Conservation (phyloP, 2,329 filamentous ascomycete genomes). For the Penicillium sp. region DNA sequence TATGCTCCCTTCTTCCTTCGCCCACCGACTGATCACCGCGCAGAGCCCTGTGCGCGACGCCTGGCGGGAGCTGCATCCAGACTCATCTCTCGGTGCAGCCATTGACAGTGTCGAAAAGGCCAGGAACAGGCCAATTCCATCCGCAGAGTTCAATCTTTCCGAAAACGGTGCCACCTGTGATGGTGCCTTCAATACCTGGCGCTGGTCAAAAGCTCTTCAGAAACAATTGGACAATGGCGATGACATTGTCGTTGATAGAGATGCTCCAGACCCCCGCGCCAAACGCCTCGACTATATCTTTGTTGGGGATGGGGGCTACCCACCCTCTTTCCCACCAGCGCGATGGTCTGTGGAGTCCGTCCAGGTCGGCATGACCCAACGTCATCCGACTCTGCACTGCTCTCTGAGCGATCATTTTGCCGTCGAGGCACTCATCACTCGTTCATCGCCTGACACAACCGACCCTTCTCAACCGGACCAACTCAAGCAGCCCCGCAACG, state of each 20-base stretch:
- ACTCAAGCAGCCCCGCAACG: conserved; percentile 3
- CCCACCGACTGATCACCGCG: conserved; percentile 73
- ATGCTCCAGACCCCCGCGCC: conserved; percentile 64
- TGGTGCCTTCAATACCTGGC: conserved; percentile 83
- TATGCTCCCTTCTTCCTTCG: conserved; percentile 81
- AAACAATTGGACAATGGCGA: conserved; percentile 61
- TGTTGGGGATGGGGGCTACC: conserved; percentile 52
- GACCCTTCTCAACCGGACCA: conserved; percentile 1
- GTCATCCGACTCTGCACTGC: conserved; percentile 73
- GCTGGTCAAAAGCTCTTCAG: conserved; percentile 69
- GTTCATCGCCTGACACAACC: conserved; percentile 23
- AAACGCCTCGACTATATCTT: conserved; percentile 96
- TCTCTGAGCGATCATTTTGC: conserved; percentile 94
- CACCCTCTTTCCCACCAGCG: conserved; percentile 26
- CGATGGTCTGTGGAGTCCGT: conserved; percentile 66
- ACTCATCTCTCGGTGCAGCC: conserved; percentile 72
- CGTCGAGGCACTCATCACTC: conserved; percentile 68
- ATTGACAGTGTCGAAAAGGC: conserved; percentile 61
- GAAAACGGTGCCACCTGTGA: conserved; percentile 87
- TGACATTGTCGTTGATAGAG: conserved; percentile 58
- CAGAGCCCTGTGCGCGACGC: conserved; percentile 73
- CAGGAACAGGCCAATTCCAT: conserved; percentile 62
- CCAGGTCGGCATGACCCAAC: conserved; percentile 71
- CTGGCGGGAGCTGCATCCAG: conserved; percentile 78
- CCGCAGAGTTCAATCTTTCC: conserved; percentile 67